A percentile compares a stretch with the other conserved stretches of the same genome.
phyloP scores from a whole-genome alignment of 192 early-diverging fungal genomes.

The Backusella australiensis region DNA sequence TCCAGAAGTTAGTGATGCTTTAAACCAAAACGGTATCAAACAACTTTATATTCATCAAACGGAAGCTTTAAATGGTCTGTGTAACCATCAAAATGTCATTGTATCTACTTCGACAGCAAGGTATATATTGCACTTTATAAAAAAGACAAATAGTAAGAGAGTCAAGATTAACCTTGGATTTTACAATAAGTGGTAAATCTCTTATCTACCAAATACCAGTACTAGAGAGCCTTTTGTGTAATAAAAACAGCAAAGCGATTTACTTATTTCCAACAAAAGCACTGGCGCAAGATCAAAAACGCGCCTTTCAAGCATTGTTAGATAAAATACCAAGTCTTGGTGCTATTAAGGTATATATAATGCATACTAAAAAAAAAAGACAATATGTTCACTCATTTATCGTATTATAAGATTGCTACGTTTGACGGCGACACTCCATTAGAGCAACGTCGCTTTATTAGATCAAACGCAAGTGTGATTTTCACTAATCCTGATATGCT shows the following conservation, averaged over 20 bases:
- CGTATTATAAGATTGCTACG: conserved; percentile 34
- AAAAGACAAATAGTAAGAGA: not conserved
- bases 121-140: conserved; percentile 24
- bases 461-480: conserved; percentile 54
- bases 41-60: conserved; percentile 74
- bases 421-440: conserved; percentile 68
- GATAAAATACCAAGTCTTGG: conserved; percentile 21
- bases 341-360: conserved; percentile 25
- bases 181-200: conserved; percentile 68
- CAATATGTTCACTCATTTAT: not conserved
- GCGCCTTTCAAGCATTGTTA: conserved; percentile 42
- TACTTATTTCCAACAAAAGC: conserved; percentile 83
- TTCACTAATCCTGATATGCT: conserved; percentile 87
- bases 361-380: not conserved
- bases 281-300: conserved; percentile 76
- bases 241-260: conserved; percentile 43
- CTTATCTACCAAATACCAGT: conserved; percentile 74
- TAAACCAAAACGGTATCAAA: conserved; percentile 28
- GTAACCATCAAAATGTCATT: conserved; percentile 52
- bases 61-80: conserved; percentile 55
- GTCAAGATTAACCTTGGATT: not conserved
- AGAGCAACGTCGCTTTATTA: conserved; percentile 44
- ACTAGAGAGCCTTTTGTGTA: conserved; percentile 47
- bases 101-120: conserved; percentile 72
- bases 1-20: not conserved